Base-by-base conservation (phyloP, 2,329 filamentous ascomycete genomes). In the Clonostachys byssicola region DNA sequence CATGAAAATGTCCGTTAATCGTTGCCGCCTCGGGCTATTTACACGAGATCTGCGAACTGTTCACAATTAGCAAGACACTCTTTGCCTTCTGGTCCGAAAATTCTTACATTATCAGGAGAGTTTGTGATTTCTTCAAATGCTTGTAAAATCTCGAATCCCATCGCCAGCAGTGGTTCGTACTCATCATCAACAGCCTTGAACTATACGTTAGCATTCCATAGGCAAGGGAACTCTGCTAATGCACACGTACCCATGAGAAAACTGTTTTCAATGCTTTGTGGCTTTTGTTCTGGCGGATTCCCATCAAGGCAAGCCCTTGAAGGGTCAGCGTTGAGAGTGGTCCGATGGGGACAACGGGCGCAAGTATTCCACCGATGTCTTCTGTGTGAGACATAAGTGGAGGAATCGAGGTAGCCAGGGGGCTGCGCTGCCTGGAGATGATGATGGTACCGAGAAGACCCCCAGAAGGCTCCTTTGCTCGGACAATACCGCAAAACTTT, bases 91-190 rank as follows among this genome's bases (percentile, higher is more conserved):
- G 5, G 44, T 12, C 12, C 16, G n/a, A 67, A 30, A 3, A 30
- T 30, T 8, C 72, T 65, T 49, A 80, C 76, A 60, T 68, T 73
- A 16, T 80, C 77, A 4, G 71, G 68, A 17, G 86, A 81, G 53
- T 77, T 80, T 50, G 83, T 88, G 46, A 94, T 80, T 64, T 95
- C 88, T 58, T 95, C 89, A 63, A 91, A 95, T 39, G 78, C 85
- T 66, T 92, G 86, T 52, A 91, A 69, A 41, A 88, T 79, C 52
- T 83, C 82, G 60, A 95, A 95, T 2, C 89, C 89, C 86, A 95
- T 89, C 0, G 81, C 82, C 47, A 84, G 75, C 49, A 95, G 71
- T 35, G 85, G 82, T 62, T 94, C 89, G 52, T 83, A 81, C 43
- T 83, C 81, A 46, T 87, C 86, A 59, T 91, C 88, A 51, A 70